These are phyloP conservation scores for Golubevia pallescens DNA, from an alignment of 1,284 basidiomycete species.

Conservation along the genomic window DNA sequence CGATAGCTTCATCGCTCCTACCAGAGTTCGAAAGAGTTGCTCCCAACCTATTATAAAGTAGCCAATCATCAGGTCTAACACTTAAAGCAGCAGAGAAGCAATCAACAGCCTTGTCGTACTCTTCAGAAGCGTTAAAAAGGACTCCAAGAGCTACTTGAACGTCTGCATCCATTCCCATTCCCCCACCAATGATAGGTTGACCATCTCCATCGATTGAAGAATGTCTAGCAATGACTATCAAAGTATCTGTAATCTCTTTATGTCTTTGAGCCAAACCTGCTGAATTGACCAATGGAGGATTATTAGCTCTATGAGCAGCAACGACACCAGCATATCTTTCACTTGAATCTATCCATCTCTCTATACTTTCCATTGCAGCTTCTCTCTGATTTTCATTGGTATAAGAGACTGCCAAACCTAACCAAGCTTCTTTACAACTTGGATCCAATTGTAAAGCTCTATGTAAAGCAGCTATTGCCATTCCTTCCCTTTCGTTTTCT, in stretches of 20 bases:
- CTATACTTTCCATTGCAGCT: conserved; percentile 77
- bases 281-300: conserved; percentile 8
- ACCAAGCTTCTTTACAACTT: conserved; percentile 73
- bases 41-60: conserved; percentile 92
- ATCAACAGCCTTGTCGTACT: conserved; percentile 88
- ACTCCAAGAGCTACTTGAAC: conserved; percentile 94
- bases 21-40: conserved; percentile 91
- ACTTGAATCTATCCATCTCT: conserved; percentile 74
- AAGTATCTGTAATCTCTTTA: conserved; percentile 48
- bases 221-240: conserved; percentile 65
- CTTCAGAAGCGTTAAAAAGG: conserved; percentile 84
- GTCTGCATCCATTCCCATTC: conserved; percentile 73
- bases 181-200: conserved; percentile 19
- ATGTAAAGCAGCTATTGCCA: conserved; percentile 84
- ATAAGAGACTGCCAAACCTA: conserved; percentile 87
- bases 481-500: conserved; percentile 92
- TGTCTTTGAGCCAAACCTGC: conserved; percentile 32
- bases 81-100: conserved; percentile 89
- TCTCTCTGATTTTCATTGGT: conserved; percentile 85
- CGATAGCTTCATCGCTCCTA: conserved; percentile 78
- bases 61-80: conserved; percentile 89
- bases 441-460: conserved; percentile 81
- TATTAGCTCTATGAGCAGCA: conserved; percentile 7
- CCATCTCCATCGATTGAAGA: too few relatives aligned
- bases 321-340: conserved; percentile 67